Percentiles rank a stretch among this genome's conserved stretches.
phyloP scores from a whole-genome alignment of 768 basidiomycete species.

The Russula dissimulans region DNA sequence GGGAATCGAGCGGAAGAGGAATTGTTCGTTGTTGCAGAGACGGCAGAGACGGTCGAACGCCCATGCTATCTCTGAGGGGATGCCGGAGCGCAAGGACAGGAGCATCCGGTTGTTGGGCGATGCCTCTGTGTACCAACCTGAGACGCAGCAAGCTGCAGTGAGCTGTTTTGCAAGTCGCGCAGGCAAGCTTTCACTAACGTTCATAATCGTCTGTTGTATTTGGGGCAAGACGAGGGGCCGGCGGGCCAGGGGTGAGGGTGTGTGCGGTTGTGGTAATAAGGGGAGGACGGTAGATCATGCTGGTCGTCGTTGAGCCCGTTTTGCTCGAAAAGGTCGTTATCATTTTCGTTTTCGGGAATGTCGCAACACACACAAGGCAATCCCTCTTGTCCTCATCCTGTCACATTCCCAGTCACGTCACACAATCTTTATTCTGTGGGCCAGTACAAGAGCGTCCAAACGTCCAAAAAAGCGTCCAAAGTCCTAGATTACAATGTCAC shows the following conservation, averaged over 20 bases:
- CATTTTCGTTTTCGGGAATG: conserved; percentile 7
- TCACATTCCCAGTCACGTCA: background rate
- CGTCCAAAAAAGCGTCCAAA: background rate
- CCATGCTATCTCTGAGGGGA: conserved; percentile 79
- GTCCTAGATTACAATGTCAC: background rate
- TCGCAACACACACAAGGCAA: too few species aligned
- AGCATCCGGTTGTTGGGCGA: conserved; percentile 79
- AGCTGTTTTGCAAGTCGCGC: background rate
- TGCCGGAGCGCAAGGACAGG: conserved; percentile 78
- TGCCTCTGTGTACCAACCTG: conserved; percentile 83
- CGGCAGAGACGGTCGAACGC: conserved; percentile 80
- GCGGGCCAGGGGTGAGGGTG: background rate
- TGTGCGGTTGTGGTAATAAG: background rate
- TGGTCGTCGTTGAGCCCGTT: conserved; percentile 7
- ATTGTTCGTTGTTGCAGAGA: conserved; percentile 70
- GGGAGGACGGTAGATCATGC: conserved; percentile 20
- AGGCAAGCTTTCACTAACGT: conserved; percentile 32
- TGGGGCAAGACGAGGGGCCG: conserved; percentile 11
- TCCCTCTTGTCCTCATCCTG: background rate
- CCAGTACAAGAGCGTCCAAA: background rate
- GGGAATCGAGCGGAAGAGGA: conserved; percentile 60
- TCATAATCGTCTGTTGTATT: conserved; percentile 66
- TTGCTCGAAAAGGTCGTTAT: conserved; percentile 20
- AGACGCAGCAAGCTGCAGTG: background rate
- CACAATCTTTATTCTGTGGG: background rate